Conservation (phyloP, 2,329 filamentous ascomycete species). For the Cercospora sp. region DNA sequence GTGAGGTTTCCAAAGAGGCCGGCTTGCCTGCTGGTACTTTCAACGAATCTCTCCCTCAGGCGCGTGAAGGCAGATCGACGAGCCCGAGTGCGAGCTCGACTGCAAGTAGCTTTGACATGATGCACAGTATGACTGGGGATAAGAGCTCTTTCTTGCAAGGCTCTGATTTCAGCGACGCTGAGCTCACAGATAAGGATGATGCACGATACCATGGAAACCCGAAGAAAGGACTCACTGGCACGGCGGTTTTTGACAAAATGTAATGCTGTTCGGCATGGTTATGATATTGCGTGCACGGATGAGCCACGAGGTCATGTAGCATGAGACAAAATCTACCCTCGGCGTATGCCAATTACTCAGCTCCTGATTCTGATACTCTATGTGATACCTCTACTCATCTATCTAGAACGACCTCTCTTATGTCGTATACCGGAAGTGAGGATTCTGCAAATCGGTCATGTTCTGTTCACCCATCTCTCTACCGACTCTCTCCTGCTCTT, state of each 20-base stretch:
- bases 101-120: slow-evolving; percentile 48
- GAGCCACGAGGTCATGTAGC: slow-evolving; percentile 5
- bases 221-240: slow-evolving; percentile 33
- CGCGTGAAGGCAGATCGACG: slow-evolving; percentile 13
- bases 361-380: neutral
- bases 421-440: slow-evolving; percentile 33
- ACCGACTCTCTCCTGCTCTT: slow-evolving; percentile 63
- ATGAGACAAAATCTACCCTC: neutral
- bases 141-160: slow-evolving; percentile 32
- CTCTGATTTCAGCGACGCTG: slow-evolving; percentile 24
- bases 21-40: slow-evolving; percentile 18
- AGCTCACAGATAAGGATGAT: slow-evolving; percentile 27
- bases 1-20: slow-evolving; percentile 23
- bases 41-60: slow-evolving; percentile 27
- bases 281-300: neutral
- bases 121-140: slow-evolving; percentile 49
- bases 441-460: slow-evolving; percentile 61
- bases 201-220: slow-evolving; percentile 33
- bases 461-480: slow-evolving; percentile 69
- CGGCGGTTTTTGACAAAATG: slow-evolving; percentile 43
- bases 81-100: slow-evolving; percentile 34
- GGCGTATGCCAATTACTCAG: neutral
- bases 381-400: neutral
- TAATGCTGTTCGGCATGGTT: slow-evolving; percentile 21
- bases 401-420: neutral